Percentiles rank a stretch among this genome's conserved stretches.
Evolutionary conservation across 306 rosid genomes (phyloP).

Genomic region (Rosa multiflora): DNA sequence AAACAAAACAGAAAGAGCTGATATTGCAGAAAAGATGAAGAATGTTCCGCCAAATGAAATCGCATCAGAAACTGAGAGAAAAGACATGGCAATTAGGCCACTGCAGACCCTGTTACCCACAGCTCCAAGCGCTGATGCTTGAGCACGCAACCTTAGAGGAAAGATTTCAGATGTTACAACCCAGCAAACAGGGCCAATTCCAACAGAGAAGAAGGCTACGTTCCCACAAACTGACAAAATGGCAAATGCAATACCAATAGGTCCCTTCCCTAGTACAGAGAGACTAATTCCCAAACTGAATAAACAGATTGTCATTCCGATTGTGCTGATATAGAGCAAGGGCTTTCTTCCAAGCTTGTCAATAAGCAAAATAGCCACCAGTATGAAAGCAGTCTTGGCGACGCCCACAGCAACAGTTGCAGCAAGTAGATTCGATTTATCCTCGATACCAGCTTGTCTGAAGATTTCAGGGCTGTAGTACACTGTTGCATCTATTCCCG

Average conservation of each 20-base stretch:
- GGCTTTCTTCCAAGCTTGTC: slow-evolving; percentile 90
- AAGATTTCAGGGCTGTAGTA: slow-evolving; percentile 89
- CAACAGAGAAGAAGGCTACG: slow-evolving; percentile 95
- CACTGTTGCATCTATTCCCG: slow-evolving; percentile 97
- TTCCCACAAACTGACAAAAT: slow-evolving; percentile 76
- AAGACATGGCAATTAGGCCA: slow-evolving; percentile 90
- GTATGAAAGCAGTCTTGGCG: slow-evolving; percentile 70
- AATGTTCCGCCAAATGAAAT: slow-evolving; percentile 65
- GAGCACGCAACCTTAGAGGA: slow-evolving; percentile 82
- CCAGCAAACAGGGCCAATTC: slow-evolving; percentile 95
- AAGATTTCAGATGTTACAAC: slow-evolving; percentile 88
- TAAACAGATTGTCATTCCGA: slow-evolving; percentile 90
- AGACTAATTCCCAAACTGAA: slow-evolving; percentile 56
- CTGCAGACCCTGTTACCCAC: slow-evolving; percentile 87
- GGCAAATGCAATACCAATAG: slow-evolving; percentile 44
- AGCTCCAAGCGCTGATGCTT: slow-evolving; percentile 84
- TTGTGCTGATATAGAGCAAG: slow-evolving; percentile 75
- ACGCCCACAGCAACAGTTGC: slow-evolving; percentile 91
- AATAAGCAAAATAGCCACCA: slow-evolving; percentile 70
- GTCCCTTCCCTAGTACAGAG: slow-evolving; percentile 51
- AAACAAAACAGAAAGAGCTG: slow-evolving; percentile 67
- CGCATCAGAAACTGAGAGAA: slow-evolving; percentile 62
- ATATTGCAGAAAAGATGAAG: slow-evolving; percentile 67
- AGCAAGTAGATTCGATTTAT: slow-evolving; percentile 63
- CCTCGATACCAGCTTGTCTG: slow-evolving; percentile 62